These are phyloP conservation scores for Plasmodium falciparum DNA, from an alignment of 169 alveolate species.

Conservation along the genomic window DNA sequence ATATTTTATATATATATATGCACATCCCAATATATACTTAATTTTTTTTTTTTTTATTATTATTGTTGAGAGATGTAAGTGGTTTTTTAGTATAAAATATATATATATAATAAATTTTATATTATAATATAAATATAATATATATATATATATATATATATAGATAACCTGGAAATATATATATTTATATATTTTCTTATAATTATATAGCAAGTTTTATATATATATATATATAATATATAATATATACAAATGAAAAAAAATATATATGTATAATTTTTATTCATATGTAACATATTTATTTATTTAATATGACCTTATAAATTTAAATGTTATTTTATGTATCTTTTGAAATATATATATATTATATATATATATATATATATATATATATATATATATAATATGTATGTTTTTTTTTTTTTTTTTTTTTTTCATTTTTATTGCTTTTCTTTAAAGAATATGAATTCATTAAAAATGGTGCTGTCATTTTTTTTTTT, in stretches of 20 bases:
- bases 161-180: background rate
- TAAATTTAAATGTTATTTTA: too few relatives aligned
- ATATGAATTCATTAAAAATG: conserved; percentile 33
- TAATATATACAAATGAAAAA: too few relatives aligned
- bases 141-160: background rate
- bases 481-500: background rate
- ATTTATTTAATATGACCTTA: too few relatives aligned
- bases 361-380: background rate
- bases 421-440: background rate
- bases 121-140: too few relatives aligned
- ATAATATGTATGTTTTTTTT: background rate
- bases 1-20: background rate
- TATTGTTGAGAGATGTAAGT: conserved; percentile 39
- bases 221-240: too few relatives aligned
- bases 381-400: background rate
- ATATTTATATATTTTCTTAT: background rate
- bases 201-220: background rate
- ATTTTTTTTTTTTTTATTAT: conserved; percentile 18
- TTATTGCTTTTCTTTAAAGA: background rate
- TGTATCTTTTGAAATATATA: too few relatives aligned
- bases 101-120: too few relatives aligned
- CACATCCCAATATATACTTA: background rate
- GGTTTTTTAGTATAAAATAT: conserved; percentile 9
- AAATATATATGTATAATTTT: too few relatives aligned
- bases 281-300: too few relatives aligned